Evolutionary conservation across 768 basidiomycete species (phyloP), one percentile per base, ranked within the genome.

Genomic region (Favolaschia claudopus): DNA sequence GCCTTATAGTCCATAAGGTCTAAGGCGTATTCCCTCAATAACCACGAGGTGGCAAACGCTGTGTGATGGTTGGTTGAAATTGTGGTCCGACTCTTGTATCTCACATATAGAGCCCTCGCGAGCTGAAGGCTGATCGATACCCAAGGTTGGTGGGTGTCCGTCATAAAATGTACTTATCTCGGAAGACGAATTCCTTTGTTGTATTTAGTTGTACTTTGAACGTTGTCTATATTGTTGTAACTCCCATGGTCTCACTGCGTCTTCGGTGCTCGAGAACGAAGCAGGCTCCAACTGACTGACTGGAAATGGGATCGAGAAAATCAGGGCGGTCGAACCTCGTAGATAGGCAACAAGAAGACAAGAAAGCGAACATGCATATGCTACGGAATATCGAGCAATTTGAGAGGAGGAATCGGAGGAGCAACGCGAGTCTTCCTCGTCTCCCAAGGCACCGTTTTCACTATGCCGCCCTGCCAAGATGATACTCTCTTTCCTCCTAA

Each of bases 381-480:
- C n/a, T n/a, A n/a, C n/a, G n/a, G n/a, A n/a, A n/a, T n/a, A n/a
- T n/a, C n/a, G n/a, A n/a, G n/a, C n/a, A n/a, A n/a, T n/a, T n/a
- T n/a, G n/a, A n/a, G n/a, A n/a, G n/a, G n/a, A n/a, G n/a, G n/a
- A n/a, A n/a, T n/a, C n/a, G n/a, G n/a, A n/a, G n/a, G n/a, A n/a
- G n/a, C n/a, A n/a, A n/a, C n/a, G n/a, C n/a, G n/a, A n/a, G n/a
- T n/a, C 29, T 58, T 69, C 5, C 79, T 49, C 14, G 48, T 49
- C 19, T 37, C 82, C 77, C 79, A 83, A 51, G 65, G 65, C 27
- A 81, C 73, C 46, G 66, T 71, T 38, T 72, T 67, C 17, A 69
- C 69, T 10, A 72, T 68, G 22, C 82, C 83, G 37, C 68, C 74
- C 5, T 78, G 59, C 84, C 84, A 85, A 25, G 80, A 76, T 51